Base-by-base conservation (phyloP, 2,329 filamentous ascomycete species). In the Clarireedia paspali region DNA sequence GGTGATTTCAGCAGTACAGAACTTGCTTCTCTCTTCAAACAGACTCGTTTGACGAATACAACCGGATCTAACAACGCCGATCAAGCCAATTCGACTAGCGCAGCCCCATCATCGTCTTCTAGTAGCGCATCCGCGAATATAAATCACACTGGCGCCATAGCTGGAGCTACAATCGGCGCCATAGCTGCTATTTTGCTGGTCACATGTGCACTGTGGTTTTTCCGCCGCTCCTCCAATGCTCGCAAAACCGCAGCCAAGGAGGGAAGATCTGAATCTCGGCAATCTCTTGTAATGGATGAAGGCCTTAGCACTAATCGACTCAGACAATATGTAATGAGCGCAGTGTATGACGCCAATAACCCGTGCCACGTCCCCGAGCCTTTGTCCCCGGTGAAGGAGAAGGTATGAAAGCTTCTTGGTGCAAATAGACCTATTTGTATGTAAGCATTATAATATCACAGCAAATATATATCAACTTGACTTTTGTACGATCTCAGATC, bases 21-120 rank as follows among this genome's bases (percentile, higher is more conserved):
- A 15, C 7, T 55, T 17, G 53, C 53, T 10, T 55, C 53, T 20
- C 27, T 55, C 2, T 55, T 55, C 14, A 30, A 24, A 15, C 47
- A 55, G 20, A 44, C 47, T 26, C n/a, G 42, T 17, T 10, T 50
- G 5, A 4, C 26, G 38, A 50, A 10, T 5, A 36, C 38, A 10
- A 50, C 24, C 17, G 34, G 15, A 15, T 55, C 53, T 5, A 50
- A 6, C 6, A 50, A 4, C 14, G 26, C 15, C 26, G 40, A 27
- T 17, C 12, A 27, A n/a, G 26, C 26, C 26, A 34, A 34, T 5
- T 12, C 30, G 10, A 34, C 30, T 12, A 3, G 30, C 30, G 30
- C 14, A 10, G 10, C 15, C 9, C 47, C 50, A 6, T n/a, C 26
- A 1, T 5, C 26, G 4, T 26, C 47, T 40, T 40, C 39, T 17